Evolutionary conservation across 352 stramenopile genomes (phyloP).

Genomic region (Globisporangium heterothallicum): DNA sequence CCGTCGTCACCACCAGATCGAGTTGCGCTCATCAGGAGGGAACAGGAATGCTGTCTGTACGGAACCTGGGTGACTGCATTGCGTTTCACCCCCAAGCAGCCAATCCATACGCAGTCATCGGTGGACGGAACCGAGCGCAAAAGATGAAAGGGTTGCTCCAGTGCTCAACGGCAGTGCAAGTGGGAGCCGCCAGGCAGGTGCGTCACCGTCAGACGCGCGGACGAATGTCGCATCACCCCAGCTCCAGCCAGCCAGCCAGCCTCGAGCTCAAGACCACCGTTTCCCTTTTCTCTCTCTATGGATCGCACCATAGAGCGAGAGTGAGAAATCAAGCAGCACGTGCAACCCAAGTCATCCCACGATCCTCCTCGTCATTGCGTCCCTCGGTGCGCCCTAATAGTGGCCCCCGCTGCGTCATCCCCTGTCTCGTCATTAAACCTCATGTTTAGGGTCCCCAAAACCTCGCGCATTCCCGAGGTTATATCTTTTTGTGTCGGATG

Average conservation of each 20-base stretch:
- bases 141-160: too few species aligned
- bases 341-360: neutral
- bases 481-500: neutral
- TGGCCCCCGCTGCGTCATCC: slow-evolving; percentile 10
- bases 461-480: neutral
- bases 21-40: neutral
- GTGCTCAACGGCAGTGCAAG: too few species aligned
- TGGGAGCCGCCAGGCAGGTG: too few species aligned
- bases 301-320: too few species aligned
- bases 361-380: neutral
- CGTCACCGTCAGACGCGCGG: neutral
- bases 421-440: neutral
- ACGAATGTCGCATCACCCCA: neutral
- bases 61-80: neutral
- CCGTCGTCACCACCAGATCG: neutral
- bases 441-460: neutral
- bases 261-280: neutral
- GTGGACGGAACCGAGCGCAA: too few species aligned
- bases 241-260: too few species aligned
- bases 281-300: neutral
- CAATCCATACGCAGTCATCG: too few species aligned
- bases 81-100: neutral
- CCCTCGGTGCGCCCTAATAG: neutral
- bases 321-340: too few species aligned
- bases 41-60: neutral